Evolutionary conservation across 1,139 yeast species (phyloP), one percentile per base, ranked within the genome.

Genomic region (Kodamaea plutei): DNA sequence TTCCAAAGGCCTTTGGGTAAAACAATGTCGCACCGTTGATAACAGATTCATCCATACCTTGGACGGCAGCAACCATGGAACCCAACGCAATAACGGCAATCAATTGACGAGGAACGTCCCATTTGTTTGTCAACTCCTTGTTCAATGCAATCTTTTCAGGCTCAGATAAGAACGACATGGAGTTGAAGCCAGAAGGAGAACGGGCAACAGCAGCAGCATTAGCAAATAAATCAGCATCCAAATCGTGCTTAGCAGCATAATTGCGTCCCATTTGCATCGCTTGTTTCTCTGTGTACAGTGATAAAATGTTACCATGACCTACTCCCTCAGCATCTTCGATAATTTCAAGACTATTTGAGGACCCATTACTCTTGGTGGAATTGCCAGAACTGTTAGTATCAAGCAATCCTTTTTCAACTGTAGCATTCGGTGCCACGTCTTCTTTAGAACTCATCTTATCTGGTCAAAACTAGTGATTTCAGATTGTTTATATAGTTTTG

Each of bases 31-130:
- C 95, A 42, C 95, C 96, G 47, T 84, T 84, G 37, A 83, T 73
- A 14, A 84, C 95, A 2, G 93, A 72, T 54, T 85, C 95, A 55
- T 85, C 96, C 87, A 85, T 84, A 49, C 96, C 96, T 56, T 85
- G 95, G 21, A 87, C 89, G 6, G 89, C 84, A 13, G 95, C 96
- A 33, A 93, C 87, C 78, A 85, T 74, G 5, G 95, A 82, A 25
- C 89, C 82, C 52, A 84, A 73, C 11, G 84, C 70, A 34, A 83
- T 74, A 33, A 84, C 77, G 41, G 69, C 74, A 43, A 79, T 58
- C 47, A 85, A 64, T 37, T 74, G 73, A 20, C 45, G 42, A 0
- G 94, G 91, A 29, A 79, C 65, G 34, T 66, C 64, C 85, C 87
- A 81, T 57, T 65, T 73, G 28, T 79, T 76, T 37, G 82, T 81